A percentile compares a stretch with the other conserved stretches of the same genome.
Evolutionary conservation across 768 basidiomycete genomes (phyloP).

Genomic region (Paxillus involutus): DNA sequence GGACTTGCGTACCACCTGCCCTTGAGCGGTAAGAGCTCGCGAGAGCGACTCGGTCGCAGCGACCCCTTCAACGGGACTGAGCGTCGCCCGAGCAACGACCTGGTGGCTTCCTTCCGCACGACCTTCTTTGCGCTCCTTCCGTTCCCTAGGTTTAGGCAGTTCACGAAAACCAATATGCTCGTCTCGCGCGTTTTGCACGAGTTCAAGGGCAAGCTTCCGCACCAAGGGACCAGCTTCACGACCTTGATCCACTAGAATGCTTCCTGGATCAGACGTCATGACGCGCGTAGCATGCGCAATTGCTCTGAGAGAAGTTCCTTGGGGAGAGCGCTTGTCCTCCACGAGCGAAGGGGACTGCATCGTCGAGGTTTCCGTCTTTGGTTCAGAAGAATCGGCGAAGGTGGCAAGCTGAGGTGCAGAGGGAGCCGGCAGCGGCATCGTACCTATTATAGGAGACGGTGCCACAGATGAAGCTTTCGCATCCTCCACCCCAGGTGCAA

Average conservation of each 20-base stretch:
- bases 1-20: conserved; percentile 31
- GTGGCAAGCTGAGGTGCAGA: conserved; percentile 30
- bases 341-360: conserved; percentile 23
- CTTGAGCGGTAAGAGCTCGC: conserved; percentile 43
- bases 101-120: conserved; percentile 28
- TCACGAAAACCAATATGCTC: conserved; percentile 49
- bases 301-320: conserved; percentile 70
- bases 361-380: conserved; percentile 26
- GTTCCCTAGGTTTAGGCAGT: conserved; percentile 43
- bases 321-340: conserved; percentile 37
- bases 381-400: conserved; percentile 20
- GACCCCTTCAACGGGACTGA: conserved; percentile 39
- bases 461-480: conserved; percentile 7
- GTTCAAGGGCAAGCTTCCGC: conserved; percentile 59
- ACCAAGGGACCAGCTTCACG: conserved; percentile 62
- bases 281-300: conserved; percentile 83
- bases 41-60: conserved; percentile 49
- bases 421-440: conserved; percentile 15
- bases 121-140: conserved; percentile 35
- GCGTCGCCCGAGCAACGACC: conserved; percentile 40
- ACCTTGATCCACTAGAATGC: conserved; percentile 73
- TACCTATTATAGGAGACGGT: conserved; percentile 19
- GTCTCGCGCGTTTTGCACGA: conserved; percentile 69
- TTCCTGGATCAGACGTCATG: conserved; percentile 79
- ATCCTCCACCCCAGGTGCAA: conserved; percentile 10